These are phyloP conservation scores for Ophiostoma piceae DNA, from an alignment of 2,329 filamentous ascomycete species.

Conservation along the genomic window DNA sequence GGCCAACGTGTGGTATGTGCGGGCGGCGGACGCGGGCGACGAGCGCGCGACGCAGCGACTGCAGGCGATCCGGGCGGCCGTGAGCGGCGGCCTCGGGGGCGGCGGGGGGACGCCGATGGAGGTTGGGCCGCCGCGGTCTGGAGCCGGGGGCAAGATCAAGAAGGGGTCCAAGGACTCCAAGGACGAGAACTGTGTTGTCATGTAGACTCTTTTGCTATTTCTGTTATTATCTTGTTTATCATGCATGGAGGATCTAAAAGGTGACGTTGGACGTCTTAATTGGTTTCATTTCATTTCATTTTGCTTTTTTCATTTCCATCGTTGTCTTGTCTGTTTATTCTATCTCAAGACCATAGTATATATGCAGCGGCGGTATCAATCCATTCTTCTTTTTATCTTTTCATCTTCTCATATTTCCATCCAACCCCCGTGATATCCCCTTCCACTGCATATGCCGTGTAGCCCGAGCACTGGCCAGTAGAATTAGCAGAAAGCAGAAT, in stretches of 20 bases:
- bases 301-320: neutral
- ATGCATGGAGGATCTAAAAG: neutral
- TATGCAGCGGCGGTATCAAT: conserved; percentile 1
- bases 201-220: conserved; percentile 37
- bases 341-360: neutral
- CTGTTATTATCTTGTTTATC: neutral
- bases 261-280: conserved; percentile 1
- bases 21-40: conserved; percentile 86
- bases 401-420: neutral
- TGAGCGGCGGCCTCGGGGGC: conserved; percentile 46
- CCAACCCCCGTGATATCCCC: neutral
- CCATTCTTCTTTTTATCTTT: neutral
- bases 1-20: conserved; percentile 97
- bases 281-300: conserved; percentile 4
- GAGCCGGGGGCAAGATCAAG: conserved; percentile 41
- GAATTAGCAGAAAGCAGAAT: neutral
- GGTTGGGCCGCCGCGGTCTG: conserved; percentile 44
- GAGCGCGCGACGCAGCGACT: conserved; percentile 83
- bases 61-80: conserved; percentile 78
- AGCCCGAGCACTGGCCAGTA: neutral
- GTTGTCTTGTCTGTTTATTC: neutral
- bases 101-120: conserved; percentile 48
- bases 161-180: conserved; percentile 44
- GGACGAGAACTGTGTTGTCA: conserved; percentile 54
- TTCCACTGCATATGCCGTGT: conserved; percentile 8